phyloP scores from a whole-genome alignment of 2,329 filamentous ascomycete species.

The Ceratocystis variospora region DNA sequence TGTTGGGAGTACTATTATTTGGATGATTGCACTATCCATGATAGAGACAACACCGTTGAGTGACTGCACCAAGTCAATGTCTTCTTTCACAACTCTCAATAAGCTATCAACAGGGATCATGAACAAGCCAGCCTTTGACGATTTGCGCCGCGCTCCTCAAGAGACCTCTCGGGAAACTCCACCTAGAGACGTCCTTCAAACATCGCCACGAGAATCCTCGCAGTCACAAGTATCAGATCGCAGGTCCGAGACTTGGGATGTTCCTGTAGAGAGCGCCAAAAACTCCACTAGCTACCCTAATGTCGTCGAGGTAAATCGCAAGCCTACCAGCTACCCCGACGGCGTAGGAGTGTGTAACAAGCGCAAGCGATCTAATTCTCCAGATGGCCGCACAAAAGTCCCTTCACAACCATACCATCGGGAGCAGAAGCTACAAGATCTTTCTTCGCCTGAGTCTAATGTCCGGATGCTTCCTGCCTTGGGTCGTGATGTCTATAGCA shows the following conservation, averaged over 20 bases:
- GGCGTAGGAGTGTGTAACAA: constrained; percentile 36
- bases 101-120: constrained; percentile 29
- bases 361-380: constrained; percentile 56
- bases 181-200: constrained; percentile 1
- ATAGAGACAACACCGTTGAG: neutral
- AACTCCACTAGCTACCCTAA: constrained; percentile 13
- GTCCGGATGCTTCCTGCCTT: constrained; percentile 9
- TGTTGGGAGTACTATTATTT: neutral
- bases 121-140: constrained; percentile 14
- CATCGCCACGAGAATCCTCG: constrained; percentile 8
- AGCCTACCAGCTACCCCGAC: constrained; percentile 12
- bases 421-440: constrained; percentile 23
- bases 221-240: constrained; percentile 10
- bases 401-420: constrained; percentile 26
- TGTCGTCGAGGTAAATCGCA: constrained; percentile 31
- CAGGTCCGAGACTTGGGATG: constrained; percentile 17
- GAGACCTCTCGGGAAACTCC: constrained; percentile 14
- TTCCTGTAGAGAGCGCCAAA: constrained; percentile 14
- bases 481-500: constrained; percentile 29
- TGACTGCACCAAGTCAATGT: constrained; percentile 27
- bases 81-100: constrained; percentile 40
- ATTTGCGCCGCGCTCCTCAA: constrained; percentile 10
- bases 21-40: constrained; percentile 1
- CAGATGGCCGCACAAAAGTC: constrained; percentile 35
- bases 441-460: constrained; percentile 9